phyloP scores from a whole-genome alignment of 352 stramenopile species.

The Globisporangium nagaii region DNA sequence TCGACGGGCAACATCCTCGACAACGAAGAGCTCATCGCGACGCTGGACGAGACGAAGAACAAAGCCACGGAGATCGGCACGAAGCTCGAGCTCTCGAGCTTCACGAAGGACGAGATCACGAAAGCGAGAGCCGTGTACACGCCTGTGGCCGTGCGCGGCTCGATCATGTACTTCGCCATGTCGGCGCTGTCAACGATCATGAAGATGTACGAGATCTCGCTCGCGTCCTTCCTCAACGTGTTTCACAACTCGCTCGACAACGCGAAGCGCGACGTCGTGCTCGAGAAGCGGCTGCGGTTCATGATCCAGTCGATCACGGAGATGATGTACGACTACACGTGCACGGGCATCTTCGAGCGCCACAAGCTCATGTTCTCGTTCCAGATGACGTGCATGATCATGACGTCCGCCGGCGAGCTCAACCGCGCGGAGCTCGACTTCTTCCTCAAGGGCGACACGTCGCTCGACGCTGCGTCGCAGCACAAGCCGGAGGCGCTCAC shows the following conservation, averaged over 20 bases:
- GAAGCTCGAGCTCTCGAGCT: slow-evolving; percentile 89
- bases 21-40: slow-evolving; percentile 93
- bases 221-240: slow-evolving; percentile 90
- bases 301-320: slow-evolving; percentile 90
- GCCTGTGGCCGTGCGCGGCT: slow-evolving; percentile 88
- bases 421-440: slow-evolving; percentile 90
- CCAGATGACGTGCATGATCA: slow-evolving; percentile 96
- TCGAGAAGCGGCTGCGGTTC: slow-evolving; percentile 84
- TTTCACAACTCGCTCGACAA: slow-evolving; percentile 89
- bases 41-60: slow-evolving; percentile 93
- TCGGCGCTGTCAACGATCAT: slow-evolving; percentile 89
- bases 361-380: slow-evolving; percentile 98
- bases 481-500: slow-evolving; percentile 61
- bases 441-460: slow-evolving; percentile 95
- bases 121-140: slow-evolving; percentile 88
- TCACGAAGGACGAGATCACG: slow-evolving; percentile 94
- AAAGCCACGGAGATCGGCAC: slow-evolving; percentile 92
- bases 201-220: slow-evolving; percentile 95
- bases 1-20: slow-evolving; percentile 92
- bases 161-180: slow-evolving; percentile 95
- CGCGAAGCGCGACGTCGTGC: slow-evolving; percentile 87
- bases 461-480: slow-evolving; percentile 70
- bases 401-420: slow-evolving; percentile 78
- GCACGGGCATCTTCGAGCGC: slow-evolving; percentile 95
- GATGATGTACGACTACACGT: slow-evolving; percentile 96